phyloP scores from a whole-genome alignment of 2,329 filamentous ascomycete genomes.

The Botryotinia calthae region DNA sequence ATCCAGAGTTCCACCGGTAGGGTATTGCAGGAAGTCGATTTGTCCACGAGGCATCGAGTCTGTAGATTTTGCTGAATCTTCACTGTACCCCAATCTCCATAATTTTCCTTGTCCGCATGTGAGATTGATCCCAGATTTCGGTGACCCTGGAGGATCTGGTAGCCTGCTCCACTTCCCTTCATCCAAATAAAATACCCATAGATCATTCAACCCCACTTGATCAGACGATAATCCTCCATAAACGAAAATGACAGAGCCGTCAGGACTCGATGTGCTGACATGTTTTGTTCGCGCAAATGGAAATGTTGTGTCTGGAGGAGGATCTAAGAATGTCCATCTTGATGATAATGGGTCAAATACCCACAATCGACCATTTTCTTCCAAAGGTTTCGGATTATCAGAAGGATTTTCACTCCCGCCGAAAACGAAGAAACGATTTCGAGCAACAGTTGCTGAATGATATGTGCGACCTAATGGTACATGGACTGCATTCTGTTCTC shows the following conservation, averaged over 20 bases:
- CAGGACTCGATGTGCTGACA: background rate
- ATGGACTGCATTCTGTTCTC: background rate
- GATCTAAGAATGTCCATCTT: conserved; percentile 6
- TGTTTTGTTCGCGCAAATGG: background rate
- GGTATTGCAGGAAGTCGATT: background rate
- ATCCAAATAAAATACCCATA: conserved; percentile 15
- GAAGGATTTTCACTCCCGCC: background rate
- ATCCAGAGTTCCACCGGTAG: conserved; percentile 2
- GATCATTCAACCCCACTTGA: background rate
- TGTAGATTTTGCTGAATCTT: background rate
- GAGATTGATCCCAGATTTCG: background rate
- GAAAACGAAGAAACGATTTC: conserved; percentile 9
- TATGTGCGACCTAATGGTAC: background rate
- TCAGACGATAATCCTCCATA: conserved; percentile 6
- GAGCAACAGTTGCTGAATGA: conserved; percentile 9
- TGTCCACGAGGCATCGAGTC: background rate
- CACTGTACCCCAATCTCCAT: background rate
- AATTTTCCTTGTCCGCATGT: conserved; percentile 6
- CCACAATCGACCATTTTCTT: conserved; percentile 17
- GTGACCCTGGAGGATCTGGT: conserved; percentile 2
- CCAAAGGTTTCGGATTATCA: background rate
- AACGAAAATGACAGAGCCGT: conserved; percentile 2
- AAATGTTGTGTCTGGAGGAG: conserved; percentile 9
- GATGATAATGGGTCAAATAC: conserved; percentile 7
- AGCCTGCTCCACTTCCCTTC: conserved; percentile 14